Percentiles rank a stretch among this genome's conserved stretches.
Conservation (phyloP, 768 basidiomycete genomes). For the Filobasidium wieringae region DNA sequence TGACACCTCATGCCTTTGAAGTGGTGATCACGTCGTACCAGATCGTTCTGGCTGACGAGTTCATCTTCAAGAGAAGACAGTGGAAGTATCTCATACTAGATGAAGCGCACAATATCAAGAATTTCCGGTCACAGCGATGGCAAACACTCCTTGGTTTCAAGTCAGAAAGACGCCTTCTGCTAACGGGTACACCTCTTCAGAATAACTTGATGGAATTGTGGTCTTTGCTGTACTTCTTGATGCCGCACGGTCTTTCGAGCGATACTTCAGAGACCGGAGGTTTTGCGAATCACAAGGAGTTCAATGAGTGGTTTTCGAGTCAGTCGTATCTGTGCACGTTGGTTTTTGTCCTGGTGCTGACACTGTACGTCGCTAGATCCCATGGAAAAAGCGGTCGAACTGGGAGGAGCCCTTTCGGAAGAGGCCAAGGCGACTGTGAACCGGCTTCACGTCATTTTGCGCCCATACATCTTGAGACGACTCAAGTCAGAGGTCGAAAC, state of each 20-base stretch:
- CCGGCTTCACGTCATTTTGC: slow-evolving; percentile 50
- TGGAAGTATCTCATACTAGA: slow-evolving; percentile 97
- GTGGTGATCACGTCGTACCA: slow-evolving; percentile 92
- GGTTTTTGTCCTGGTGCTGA: not conserved
- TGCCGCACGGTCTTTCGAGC: slow-evolving; percentile 36
- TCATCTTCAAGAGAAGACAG: slow-evolving; percentile 78
- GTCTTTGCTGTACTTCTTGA: slow-evolving; percentile 42
- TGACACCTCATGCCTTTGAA: slow-evolving; percentile 76
- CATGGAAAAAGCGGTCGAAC: slow-evolving; percentile 81
- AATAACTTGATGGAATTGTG: slow-evolving; percentile 43
- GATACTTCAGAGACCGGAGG: slow-evolving; percentile 38
- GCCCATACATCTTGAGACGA: slow-evolving; percentile 40
- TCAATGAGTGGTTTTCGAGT: slow-evolving; percentile 96
- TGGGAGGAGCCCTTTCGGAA: slow-evolving; percentile 49
- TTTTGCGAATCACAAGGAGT: slow-evolving; percentile 87
- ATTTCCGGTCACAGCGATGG: slow-evolving; percentile 89
- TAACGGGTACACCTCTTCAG: slow-evolving; percentile 39
- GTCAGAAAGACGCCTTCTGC: slow-evolving; percentile 31
- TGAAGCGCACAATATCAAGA: slow-evolving; percentile 97
- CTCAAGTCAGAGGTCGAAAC: slow-evolving; percentile 41
- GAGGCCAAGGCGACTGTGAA: slow-evolving; percentile 72
- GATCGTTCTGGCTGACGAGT: slow-evolving; percentile 77
- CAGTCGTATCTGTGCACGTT: slow-evolving; percentile 33
- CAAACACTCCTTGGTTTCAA: slow-evolving; percentile 75
- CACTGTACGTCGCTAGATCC: slow-evolving; percentile 52